Evolutionary conservation across 2,329 filamentous ascomycete genomes (phyloP), one percentile per base, ranked within the genome.

Genomic region (Arthrobotrys iridis): DNA sequence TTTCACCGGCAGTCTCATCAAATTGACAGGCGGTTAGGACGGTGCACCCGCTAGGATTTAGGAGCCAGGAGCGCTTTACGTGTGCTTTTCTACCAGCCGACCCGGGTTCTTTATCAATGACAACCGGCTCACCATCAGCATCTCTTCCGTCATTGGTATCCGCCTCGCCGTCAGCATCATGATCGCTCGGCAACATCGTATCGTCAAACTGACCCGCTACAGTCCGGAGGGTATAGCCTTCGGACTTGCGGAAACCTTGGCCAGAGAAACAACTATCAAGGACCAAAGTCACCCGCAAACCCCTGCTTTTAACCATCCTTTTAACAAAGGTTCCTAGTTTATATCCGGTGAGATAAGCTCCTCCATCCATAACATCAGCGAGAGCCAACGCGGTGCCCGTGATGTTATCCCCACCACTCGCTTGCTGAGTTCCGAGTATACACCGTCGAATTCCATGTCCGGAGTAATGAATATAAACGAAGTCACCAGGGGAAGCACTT

Each of bases 391-490:
- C 71, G 0, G 48, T 62, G 7, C 64, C 64, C 0, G 48, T 63
- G 6, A 70, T 63, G 3, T 43, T 20, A 43, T 70, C 63, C 1
- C 57, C 71, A 22, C 24, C 22, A 8, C 15, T n/a, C 11, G 3
- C 5, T 26, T 55, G 15, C 0, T 7, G 1, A 1, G 10, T 11
- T 0, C 13, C 41, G 11, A 46, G 35, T 1, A 18, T 30, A 1
- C 15, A 1, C 3, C 63, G 48, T 0, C 64, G 57, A 20, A 76
- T 52, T n/a, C 71, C 64, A 35, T 76, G 71, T 2, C 71, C 71
- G n/a, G 71, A 76, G 24, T 68, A 76, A 35, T 76, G 71, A 45
- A 76, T 64, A 26, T 76, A 76, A 10, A 76, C 64, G 8, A 76
- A 11, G 33, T 75, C 70, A 1, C 63, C 71, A 18, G 5, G 15